These are phyloP conservation scores for Puccinellia tenuiflora DNA, from an alignment of 176 grass and related monocot genomes.

Conservation along the genomic window DNA sequence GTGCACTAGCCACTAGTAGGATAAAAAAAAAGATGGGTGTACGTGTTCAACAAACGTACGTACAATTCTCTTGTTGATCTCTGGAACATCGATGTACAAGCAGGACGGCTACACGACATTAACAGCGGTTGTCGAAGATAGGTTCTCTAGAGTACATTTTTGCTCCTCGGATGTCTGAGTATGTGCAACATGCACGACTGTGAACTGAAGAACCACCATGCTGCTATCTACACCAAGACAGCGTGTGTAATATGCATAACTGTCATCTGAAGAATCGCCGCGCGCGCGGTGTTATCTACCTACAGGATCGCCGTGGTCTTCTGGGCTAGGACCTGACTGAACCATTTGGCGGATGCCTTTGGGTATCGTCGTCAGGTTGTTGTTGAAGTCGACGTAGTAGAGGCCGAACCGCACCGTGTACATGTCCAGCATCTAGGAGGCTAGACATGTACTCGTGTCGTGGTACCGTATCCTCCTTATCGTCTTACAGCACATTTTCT, in stretches of 20 bases:
- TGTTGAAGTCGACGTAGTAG: slow-evolving; percentile 67
- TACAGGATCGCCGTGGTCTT: not conserved
- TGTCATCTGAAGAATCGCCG: not conserved
- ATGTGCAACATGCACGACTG: not conserved
- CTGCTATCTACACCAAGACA: too few relatives aligned
- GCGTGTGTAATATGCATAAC: too few relatives aligned
- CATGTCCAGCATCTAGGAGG: slow-evolving; percentile 52
- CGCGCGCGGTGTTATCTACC: not conserved
- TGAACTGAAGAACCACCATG: too few relatives aligned
- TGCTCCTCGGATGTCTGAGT: not conserved
- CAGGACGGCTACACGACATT: not conserved
- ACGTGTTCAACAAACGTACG: not conserved
- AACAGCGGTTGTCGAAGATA: not conserved
- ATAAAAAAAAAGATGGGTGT: not conserved
- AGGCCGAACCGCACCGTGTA: slow-evolving; percentile 82
- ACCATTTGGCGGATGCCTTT: slow-evolving; percentile 85
- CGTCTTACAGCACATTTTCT: slow-evolving; percentile 48
- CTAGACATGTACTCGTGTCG: slow-evolving; percentile 61
- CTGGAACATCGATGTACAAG: not conserved
- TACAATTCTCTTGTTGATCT: not conserved
- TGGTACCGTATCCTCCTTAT: slow-evolving; percentile 84
- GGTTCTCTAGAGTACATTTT: not conserved
- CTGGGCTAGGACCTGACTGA: slow-evolving; percentile 38
- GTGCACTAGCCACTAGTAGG: too few relatives aligned
- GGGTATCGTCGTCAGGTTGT: slow-evolving; percentile 77